Percentiles rank a stretch among this genome's conserved stretches.
Conservation (phyloP, 495 filamentous ascomycete species). For the Chlorociboria aeruginascens region DNA sequence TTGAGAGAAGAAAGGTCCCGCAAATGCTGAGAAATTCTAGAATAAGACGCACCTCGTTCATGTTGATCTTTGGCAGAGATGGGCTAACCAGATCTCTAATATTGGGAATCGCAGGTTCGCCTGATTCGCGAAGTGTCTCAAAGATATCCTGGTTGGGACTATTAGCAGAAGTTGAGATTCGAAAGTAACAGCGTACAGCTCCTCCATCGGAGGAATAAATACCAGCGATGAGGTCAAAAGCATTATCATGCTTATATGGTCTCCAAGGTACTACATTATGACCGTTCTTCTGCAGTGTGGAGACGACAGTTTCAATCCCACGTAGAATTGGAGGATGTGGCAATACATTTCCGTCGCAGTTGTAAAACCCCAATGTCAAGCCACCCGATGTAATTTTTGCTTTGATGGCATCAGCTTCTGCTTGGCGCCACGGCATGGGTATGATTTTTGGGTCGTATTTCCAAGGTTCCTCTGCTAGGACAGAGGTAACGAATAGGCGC, state of each 20-base stretch:
- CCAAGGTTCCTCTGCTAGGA: slow-evolving; percentile 51
- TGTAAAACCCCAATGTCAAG: slow-evolving; percentile 45
- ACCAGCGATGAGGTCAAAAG: slow-evolving; percentile 22
- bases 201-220: slow-evolving; percentile 31
- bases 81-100: slow-evolving; percentile 29
- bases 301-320: slow-evolving; percentile 26
- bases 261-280: slow-evolving; percentile 31
- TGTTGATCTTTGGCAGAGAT: slow-evolving; percentile 17
- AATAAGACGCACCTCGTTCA: slow-evolving; percentile 6
- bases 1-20: no score
- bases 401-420: slow-evolving; percentile 17
- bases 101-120: slow-evolving; percentile 33
- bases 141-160: slow-evolving; percentile 19
- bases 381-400: slow-evolving; percentile 19
- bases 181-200: not conserved
- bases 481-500: slow-evolving; percentile 47
- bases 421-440: slow-evolving; percentile 45
- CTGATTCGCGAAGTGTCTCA: slow-evolving; percentile 27
- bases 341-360: slow-evolving; percentile 45
- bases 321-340: slow-evolving; percentile 54
- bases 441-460: slow-evolving; percentile 44
- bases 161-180: no score
- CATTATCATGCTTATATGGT: slow-evolving; percentile 28
- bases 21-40: no score
- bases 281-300: slow-evolving; percentile 24